Percentiles rank a stretch among this genome's conserved stretches.
Conservation (phyloP, 805 yeast genomes). For the Candida chauliodis region DNA sequence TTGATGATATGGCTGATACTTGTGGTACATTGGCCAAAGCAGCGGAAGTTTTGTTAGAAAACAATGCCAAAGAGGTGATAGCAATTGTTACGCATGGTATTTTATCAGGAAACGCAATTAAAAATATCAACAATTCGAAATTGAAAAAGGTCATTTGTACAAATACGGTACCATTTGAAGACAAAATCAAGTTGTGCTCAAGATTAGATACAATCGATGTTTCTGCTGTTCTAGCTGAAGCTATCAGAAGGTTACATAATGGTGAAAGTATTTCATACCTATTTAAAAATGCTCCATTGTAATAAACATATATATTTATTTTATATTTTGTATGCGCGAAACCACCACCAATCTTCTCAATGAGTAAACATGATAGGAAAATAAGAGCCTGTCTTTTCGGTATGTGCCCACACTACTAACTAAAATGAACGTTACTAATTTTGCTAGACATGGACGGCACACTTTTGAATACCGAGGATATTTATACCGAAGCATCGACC, state of each 20-base stretch:
- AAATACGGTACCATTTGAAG: conserved; percentile 75
- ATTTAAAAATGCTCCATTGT: conserved; percentile 64
- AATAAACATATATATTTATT: conserved; percentile 1
- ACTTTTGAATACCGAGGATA: conserved; percentile 84
- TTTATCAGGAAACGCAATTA: conserved; percentile 69
- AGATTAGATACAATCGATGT: conserved; percentile 68
- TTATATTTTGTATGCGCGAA: not conserved
- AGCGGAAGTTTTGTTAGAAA: conserved; percentile 66
- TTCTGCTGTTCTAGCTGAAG: conserved; percentile 72
- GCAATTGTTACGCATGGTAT: conserved; percentile 85
- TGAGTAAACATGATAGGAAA: not conserved
- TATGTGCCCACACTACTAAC: conserved; percentile 33
- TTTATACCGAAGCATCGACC: conserved; percentile 77
- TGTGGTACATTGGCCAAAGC: conserved; percentile 86
- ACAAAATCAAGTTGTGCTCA: conserved; percentile 54
- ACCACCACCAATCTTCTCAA: not conserved
- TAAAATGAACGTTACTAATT: too few relatives aligned
- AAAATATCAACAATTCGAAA: conserved; percentile 65
- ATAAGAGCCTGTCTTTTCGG: conserved; percentile 72
- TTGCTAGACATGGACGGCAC: conserved; percentile 93
- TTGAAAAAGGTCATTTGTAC: conserved; percentile 73
- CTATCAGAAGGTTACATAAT: conserved; percentile 79
- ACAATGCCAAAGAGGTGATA: conserved; percentile 68
- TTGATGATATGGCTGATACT: conserved; percentile 89
- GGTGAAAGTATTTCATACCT: conserved; percentile 83